Evolutionary conservation across 495 filamentous ascomycete species (phyloP), one percentile per base, ranked within the genome.

Genomic region (Aspergillus sclerotiicarbonarius): DNA sequence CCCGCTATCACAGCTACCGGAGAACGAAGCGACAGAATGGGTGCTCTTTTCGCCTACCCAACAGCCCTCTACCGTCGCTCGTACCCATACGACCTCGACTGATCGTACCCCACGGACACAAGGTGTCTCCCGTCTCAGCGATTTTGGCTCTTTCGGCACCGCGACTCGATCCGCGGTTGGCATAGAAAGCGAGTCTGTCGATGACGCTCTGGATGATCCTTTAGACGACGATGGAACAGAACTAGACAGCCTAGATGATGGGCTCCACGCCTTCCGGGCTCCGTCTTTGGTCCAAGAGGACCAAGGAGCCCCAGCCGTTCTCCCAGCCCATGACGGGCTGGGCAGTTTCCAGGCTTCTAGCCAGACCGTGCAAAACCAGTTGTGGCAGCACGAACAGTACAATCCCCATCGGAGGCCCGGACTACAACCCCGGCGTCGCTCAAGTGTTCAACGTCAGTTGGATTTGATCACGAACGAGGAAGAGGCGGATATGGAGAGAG

Each of bases 241-340:
- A 71, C 76, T 96, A 45, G 93, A 97, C 62, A 97, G 91, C 67
- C 77, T 96, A 57, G 92, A 96, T 68, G 90, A 92, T 60, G 91
- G 92, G 52, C 78, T 97, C 19, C 86, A 94, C 54, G 88, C 90
- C 51, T 96, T 98, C 67, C 82, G 87, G 56, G 82, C 85, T 52
- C 83, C 83, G 0, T 85, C 87, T 31, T 71, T 83, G 54, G 72
- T 81, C 53, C 78, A 81, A 31, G 74, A 74, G 45, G 78, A 84
- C 58, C 77, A 81, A 53, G 83, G 76, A 33, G 67, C 73, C 20
- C 76, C 80, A 7, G 81, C 87, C 5, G 84, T 96, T 18, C 80
- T 98, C 10, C 94, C 94, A 0, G 85, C 86, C 9, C 94, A 98
- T 67, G 92, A 98, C 76, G 94, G 94, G 6, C 70, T 97, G 48